Evolutionary conservation across 2,329 filamentous ascomycete species (phyloP), one percentile per base, ranked within the genome.

Genomic region (Orbilia brochopaga): DNA sequence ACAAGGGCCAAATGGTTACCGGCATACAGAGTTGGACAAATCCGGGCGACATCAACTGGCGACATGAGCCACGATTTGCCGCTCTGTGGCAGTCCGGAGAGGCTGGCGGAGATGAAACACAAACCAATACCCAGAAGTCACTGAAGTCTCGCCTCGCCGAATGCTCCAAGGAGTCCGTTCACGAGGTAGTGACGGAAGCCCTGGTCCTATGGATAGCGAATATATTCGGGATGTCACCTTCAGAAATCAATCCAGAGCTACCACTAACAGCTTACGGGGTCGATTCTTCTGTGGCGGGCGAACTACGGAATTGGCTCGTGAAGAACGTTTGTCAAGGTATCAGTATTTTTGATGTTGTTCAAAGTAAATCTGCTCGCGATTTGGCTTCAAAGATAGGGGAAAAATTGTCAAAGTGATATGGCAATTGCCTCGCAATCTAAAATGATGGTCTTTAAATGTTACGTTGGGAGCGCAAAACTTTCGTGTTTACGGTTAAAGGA

Each of bases 181-280:
- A 30, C 5, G 24, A 32, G 27, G 6, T 58, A 4, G 17, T 46
- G 21, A 44, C n/a, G 21, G 24, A 46, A 27, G 40, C 23, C 21
- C 19, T 58, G 21, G 21, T 27, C n/a, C 4, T 32, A 1, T 19
- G 53, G 15, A 17, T 56, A 2, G 53, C 35, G n/a, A 23, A 56
- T 42, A 56, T 56, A 17, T 56, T 56, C 11, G 53, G 53, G 4
- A 42, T 56, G 53, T 58, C 55, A 2, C 37, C 55, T 1, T 27
- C 37, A 17, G 40, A 58, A 15, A 58, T 48, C 19, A 19, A 46
- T 19, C 10, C 21, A 7, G 55, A 58, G 55, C 13, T 48, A 24
- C 55, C 55, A 2, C 23, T 58, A 15, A 19, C 37, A 6, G 40
- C 21, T 11, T 58, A 48, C 40, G 55, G 55, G 10, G 55, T 58